Percentiles rank a stretch among this genome's conserved stretches.
Evolutionary conservation across 2,329 filamentous ascomycete genomes (phyloP).

Genomic region (Ceratocystis colombiana): DNA sequence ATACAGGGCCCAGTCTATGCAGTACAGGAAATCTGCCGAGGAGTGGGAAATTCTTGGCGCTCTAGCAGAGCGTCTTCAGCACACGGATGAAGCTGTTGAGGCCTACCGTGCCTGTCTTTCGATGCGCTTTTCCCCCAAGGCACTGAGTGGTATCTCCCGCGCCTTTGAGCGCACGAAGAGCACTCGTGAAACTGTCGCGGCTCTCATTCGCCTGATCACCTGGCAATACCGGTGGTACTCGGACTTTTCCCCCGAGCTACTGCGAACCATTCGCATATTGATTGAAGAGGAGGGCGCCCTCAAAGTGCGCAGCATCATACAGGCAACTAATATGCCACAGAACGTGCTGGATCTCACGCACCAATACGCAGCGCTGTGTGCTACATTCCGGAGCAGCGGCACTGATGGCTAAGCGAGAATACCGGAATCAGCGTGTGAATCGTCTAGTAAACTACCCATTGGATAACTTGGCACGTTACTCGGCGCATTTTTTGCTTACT

Average conservation of each 20-base stretch:
- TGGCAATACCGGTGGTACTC: conserved; percentile 99
- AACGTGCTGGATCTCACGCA: conserved; percentile 89
- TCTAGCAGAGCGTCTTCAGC: conserved; percentile 83
- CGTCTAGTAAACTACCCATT: not conserved
- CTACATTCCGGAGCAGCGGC: conserved; percentile 87
- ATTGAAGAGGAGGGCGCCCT: conserved; percentile 97
- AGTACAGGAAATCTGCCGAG: conserved; percentile 92
- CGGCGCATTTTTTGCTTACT: not conserved
- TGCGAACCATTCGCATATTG: conserved; percentile 77
- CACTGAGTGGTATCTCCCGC: conserved; percentile 72
- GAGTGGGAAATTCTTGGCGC: conserved; percentile 98
- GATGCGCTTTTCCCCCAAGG: conserved; percentile 86
- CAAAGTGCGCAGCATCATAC: conserved; percentile 93
- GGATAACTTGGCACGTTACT: not conserved
- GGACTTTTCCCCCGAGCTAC: conserved; percentile 87
- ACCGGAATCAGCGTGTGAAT: not conserved
- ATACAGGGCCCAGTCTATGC: conserved; percentile 81
- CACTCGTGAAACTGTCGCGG: conserved; percentile 68
- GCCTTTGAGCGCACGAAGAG: conserved; percentile 69
- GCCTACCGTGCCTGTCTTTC: conserved; percentile 82
- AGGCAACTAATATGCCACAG: conserved; percentile 88
- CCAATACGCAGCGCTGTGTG: conserved; percentile 89
- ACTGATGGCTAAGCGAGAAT: conserved; percentile 58
- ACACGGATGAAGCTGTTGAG: conserved; percentile 82
- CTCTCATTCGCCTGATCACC: conserved; percentile 82